These are phyloP conservation scores for Aphanoascus verrucosus DNA, from an alignment of 2,329 filamentous ascomycete species.

Conservation along the genomic window DNA sequence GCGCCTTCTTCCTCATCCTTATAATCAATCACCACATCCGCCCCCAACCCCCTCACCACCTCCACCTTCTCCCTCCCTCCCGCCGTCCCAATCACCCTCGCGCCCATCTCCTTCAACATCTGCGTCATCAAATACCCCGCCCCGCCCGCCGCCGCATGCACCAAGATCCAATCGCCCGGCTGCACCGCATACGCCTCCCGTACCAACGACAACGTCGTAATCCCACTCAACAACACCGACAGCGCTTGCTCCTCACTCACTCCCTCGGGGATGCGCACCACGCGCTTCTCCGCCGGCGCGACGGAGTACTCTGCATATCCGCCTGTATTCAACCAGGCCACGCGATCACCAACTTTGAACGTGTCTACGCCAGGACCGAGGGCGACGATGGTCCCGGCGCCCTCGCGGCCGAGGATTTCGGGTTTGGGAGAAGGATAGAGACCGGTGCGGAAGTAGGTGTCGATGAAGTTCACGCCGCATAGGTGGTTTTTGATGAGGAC, in stretches of 20 bases:
- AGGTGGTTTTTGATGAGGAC: conserved; percentile 71
- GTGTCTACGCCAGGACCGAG: conserved; percentile 42
- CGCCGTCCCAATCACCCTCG: conserved; percentile 68
- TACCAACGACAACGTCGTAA: conserved; percentile 71
- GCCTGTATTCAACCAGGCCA: conserved; percentile 53
- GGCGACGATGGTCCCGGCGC: conserved; percentile 57
- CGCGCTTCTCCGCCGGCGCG: conserved; percentile 40
- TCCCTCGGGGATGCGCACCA: conserved; percentile 53
- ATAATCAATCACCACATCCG: conserved; percentile 63
- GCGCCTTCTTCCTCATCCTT: too few species aligned
- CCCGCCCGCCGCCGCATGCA: conserved; percentile 78
- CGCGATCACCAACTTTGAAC: conserved; percentile 57
- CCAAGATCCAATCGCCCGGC: conserved; percentile 67
- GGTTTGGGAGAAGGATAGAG: conserved; percentile 65
- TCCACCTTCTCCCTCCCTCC: conserved; percentile 61
- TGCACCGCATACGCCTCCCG: conserved; percentile 62
- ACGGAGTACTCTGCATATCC: conserved; percentile 53
- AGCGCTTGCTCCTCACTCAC: conserved; percentile 54
- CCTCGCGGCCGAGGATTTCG: conserved; percentile 69
- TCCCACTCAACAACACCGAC: conserved; percentile 64
- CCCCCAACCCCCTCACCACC: conserved; percentile 56
- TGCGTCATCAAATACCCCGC: conserved; percentile 67
- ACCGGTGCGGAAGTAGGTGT: conserved; percentile 81
- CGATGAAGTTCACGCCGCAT: conserved; percentile 79
- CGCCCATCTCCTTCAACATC: conserved; percentile 60